These are phyloP conservation scores for Erodium moschatum DNA, from an alignment of 441 rosid species.

Conservation along the genomic window DNA sequence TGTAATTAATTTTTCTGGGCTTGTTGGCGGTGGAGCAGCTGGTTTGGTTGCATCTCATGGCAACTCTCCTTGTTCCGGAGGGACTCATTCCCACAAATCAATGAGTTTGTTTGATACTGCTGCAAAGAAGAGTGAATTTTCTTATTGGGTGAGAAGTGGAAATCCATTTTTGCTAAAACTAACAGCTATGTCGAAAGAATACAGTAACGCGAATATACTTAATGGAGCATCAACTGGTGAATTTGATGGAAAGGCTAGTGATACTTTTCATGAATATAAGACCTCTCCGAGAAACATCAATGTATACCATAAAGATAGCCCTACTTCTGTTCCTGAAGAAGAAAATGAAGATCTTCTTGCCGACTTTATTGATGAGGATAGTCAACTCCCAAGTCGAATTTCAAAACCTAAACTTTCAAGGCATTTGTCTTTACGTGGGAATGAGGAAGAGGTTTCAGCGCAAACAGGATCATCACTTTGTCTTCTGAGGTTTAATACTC, in stretches of 20 bases:
- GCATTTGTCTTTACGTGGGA: slow-evolving; percentile 36
- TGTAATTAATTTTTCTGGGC: slow-evolving; percentile 78
- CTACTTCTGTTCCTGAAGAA: slow-evolving; percentile 56
- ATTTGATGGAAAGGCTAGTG: slow-evolving; percentile 33
- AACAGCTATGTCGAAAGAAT: slow-evolving; percentile 34
- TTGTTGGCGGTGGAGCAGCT: slow-evolving; percentile 92
- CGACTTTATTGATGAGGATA: slow-evolving; percentile 97
- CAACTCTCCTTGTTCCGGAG: slow-evolving; percentile 40
- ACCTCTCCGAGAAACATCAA: slow-evolving; percentile 31
- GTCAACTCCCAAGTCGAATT: slow-evolving; percentile 95
- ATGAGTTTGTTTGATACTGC: slow-evolving; percentile 29
- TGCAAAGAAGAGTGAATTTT: slow-evolving; percentile 58
- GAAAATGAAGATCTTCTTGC: slow-evolving; percentile 98
- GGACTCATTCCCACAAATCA: slow-evolving; percentile 40
- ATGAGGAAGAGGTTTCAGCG: slow-evolving; percentile 54
- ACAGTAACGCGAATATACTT: slow-evolving; percentile 31
- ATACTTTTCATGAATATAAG: slow-evolving; percentile 33
- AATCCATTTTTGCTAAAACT: slow-evolving; percentile 71
- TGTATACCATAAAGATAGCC: slow-evolving; percentile 39
- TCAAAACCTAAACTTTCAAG: slow-evolving; percentile 38
- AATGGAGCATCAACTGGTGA: slow-evolving; percentile 45
- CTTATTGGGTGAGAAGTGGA: slow-evolving; percentile 71
- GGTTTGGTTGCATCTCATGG: slow-evolving; percentile 43
- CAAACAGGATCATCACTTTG: slow-evolving; percentile 98
- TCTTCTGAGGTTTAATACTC: slow-evolving; percentile 63